Conservation (phyloP, 2,329 filamentous ascomycete genomes). For the Cryphonectria nitschkei region DNA sequence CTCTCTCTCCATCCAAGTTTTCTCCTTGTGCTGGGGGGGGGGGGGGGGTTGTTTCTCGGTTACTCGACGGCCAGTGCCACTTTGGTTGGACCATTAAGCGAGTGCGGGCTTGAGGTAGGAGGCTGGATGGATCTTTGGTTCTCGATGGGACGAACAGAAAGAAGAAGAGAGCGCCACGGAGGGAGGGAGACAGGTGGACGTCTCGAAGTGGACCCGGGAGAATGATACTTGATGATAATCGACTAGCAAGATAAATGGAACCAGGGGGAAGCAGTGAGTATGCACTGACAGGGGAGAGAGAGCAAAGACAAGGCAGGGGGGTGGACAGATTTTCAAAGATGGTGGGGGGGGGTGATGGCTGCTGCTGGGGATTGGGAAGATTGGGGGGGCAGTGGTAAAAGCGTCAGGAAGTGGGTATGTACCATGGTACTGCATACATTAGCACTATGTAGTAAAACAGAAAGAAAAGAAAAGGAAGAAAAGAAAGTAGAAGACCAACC, state of each 20-base stretch:
- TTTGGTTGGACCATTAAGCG: not conserved
- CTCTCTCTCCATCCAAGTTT: not conserved
- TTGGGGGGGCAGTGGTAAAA: not conserved
- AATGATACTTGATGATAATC: conserved; percentile 9
- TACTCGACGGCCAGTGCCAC: not conserved
- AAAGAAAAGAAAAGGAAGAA: not conserved
- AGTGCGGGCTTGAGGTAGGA: not conserved
- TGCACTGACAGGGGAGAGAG: not conserved
- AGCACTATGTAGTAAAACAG: not conserved
- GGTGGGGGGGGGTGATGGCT: not conserved
- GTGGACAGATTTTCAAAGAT: not conserved
- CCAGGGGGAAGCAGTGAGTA: not conserved
- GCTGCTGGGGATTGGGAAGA: too few species aligned
- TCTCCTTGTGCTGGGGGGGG: not conserved
- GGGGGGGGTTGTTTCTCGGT: not conserved
- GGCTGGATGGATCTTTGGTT: not conserved
- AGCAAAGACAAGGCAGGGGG: not conserved
- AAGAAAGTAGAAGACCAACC: not conserved
- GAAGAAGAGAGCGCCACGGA: not conserved
- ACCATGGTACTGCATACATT: not conserved
- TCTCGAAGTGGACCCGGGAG: conserved; percentile 3
- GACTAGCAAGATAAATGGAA: not conserved
- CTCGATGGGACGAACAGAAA: not conserved
- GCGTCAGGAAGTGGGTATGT: not conserved
- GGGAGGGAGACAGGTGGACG: not conserved